Evolutionary conservation across 2,329 filamentous ascomycete genomes (phyloP).

Genomic region (Pyricularia grisea): DNA sequence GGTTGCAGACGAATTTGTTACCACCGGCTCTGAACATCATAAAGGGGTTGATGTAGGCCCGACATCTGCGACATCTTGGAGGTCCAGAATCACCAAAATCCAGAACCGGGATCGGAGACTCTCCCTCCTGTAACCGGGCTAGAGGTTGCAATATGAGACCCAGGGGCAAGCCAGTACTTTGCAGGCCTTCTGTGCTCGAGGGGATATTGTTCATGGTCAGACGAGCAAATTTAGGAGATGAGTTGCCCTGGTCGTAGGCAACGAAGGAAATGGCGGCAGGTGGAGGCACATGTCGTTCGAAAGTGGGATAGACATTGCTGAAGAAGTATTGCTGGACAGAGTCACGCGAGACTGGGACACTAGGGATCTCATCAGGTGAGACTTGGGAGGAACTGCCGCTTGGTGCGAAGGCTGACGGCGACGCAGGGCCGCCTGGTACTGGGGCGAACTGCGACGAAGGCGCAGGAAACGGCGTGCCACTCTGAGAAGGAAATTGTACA

Average conservation of each 20-base stretch:
- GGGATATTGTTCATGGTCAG: slow-evolving; percentile 93
- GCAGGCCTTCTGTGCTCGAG: slow-evolving; percentile 66
- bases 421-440: slow-evolving; percentile 20
- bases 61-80: slow-evolving; percentile 83
- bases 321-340: slow-evolving; percentile 74
- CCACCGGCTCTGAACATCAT: slow-evolving; percentile 95
- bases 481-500: slow-evolving; percentile 36
- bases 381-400: slow-evolving; percentile 65
- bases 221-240: slow-evolving; percentile 87
- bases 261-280: slow-evolving; percentile 84
- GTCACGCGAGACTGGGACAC: slow-evolving; percentile 79
- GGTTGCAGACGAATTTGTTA: slow-evolving; percentile 95
- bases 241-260: slow-evolving; percentile 92
- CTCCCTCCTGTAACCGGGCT: slow-evolving; percentile 72
- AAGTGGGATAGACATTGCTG: slow-evolving; percentile 83
- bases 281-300: slow-evolving; percentile 87
- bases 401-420: slow-evolving; percentile 32
- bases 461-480: slow-evolving; percentile 40
- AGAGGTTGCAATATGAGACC: slow-evolving; percentile 85
- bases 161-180: slow-evolving; percentile 73
- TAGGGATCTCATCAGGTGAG: slow-evolving; percentile 87
- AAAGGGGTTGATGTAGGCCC: slow-evolving; percentile 97
- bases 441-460: slow-evolving; percentile 30
- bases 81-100: slow-evolving; percentile 91
- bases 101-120: slow-evolving; percentile 79